A percentile compares a stretch with the other conserved stretches of the same genome.
Conservation (phyloP, 2,329 filamentous ascomycete genomes). For the Incumbomyces delicatus region DNA sequence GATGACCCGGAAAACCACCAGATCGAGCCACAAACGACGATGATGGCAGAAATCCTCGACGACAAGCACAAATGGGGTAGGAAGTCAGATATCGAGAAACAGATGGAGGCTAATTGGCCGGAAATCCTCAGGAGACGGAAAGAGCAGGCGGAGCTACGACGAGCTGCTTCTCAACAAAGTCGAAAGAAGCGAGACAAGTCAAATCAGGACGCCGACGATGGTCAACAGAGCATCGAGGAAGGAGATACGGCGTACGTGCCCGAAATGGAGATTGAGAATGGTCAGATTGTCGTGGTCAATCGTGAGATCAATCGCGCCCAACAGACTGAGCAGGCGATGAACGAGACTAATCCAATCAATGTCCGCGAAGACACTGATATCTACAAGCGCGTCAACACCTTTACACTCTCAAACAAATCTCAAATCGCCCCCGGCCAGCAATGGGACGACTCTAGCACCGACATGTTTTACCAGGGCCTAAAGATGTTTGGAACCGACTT, state of each 20-base stretch:
- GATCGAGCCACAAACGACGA: conserved; percentile 45
- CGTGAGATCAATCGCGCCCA: conserved; percentile 48
- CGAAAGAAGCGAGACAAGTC: conserved; percentile 23
- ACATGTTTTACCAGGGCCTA: conserved; percentile 53
- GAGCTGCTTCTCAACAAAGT: conserved; percentile 7
- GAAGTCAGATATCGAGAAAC: conserved; percentile 47
- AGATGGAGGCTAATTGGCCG: conserved; percentile 49
- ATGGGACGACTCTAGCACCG: conserved; percentile 51
- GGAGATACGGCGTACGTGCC: conserved; percentile 27
- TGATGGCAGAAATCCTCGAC: conserved; percentile 49
- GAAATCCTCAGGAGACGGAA: conserved; percentile 39
- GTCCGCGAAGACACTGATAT: conserved; percentile 35
- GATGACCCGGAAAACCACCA: conserved; percentile 39
- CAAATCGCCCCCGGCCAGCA: conserved; percentile 35
- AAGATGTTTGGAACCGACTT: conserved; percentile 58
- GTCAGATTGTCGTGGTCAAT: conserved; percentile 46
- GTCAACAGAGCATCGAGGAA: conserved; percentile 12
- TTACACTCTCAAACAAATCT: conserved; percentile 39
- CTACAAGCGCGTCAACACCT: conserved; percentile 37
- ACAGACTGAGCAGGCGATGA: conserved; percentile 35
- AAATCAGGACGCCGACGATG: conserved; percentile 21
- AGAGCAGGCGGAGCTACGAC: conserved; percentile 13
- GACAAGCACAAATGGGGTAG: conserved; percentile 43
- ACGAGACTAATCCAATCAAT: conserved; percentile 36
- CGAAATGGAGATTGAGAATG: conserved; percentile 46